phyloP scores from a whole-genome alignment of 2,329 filamentous ascomycete genomes.

The Arthrobotrys megalospora region DNA sequence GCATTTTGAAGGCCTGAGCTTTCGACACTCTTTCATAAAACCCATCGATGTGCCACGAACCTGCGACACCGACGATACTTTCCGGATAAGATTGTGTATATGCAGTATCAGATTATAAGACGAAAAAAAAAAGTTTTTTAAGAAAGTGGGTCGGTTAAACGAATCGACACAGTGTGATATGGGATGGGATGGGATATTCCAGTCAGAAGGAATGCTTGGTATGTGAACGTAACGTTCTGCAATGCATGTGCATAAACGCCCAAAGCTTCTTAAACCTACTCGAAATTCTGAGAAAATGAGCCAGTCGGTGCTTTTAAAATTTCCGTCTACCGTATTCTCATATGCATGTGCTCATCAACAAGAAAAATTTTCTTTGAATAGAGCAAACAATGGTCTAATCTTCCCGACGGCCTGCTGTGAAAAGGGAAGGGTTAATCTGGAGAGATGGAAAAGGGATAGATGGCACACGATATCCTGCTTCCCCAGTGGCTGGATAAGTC shows the following conservation, averaged over 20 bases:
- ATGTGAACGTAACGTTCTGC: constrained; percentile 17
- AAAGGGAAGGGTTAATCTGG: constrained; percentile 12
- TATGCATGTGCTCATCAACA: constrained; percentile 25
- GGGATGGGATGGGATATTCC: constrained; percentile 37
- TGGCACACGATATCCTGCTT: constrained; percentile 13
- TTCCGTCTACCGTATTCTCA: constrained; percentile 1
- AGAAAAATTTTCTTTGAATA: not conserved
- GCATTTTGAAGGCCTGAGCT: constrained; percentile 19
- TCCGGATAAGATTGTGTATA: constrained; percentile 14
- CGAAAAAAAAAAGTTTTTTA: constrained; percentile 11
- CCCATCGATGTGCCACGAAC: constrained; percentile 4
- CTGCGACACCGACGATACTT: constrained; percentile 21
- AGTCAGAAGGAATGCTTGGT: constrained; percentile 27
- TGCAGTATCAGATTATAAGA: not conserved
- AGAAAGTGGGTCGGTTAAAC: constrained; percentile 8
- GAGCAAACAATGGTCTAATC: constrained; percentile 1
- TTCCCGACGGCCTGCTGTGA: constrained; percentile 9
- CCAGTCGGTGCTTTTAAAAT: constrained; percentile 35
- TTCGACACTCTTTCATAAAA: constrained; percentile 1
- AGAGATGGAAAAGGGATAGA: not conserved
- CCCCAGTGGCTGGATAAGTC: constrained; percentile 3
- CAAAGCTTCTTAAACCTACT: constrained; percentile 13
- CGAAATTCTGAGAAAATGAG: constrained; percentile 12
- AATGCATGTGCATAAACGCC: constrained; percentile 33
- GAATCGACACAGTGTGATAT: not conserved